phyloP scores from a whole-genome alignment of 2,329 filamentous ascomycete genomes.

The Leptographium wingfieldii region DNA sequence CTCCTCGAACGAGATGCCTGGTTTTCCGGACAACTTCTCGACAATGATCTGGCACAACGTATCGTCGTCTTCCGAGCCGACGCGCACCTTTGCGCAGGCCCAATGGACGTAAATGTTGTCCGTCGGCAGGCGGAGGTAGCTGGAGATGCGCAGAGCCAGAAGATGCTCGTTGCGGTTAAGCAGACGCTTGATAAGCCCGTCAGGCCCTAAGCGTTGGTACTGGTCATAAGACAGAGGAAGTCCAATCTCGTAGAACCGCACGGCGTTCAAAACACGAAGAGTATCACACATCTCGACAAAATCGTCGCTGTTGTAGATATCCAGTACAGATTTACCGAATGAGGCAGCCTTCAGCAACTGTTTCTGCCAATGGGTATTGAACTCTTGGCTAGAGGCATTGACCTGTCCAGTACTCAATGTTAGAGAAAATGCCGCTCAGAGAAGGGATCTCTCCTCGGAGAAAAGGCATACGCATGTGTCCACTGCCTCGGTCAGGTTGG shows the following conservation, averaged over 20 bases:
- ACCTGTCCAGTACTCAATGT: conserved; percentile 24
- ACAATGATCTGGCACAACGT: conserved; percentile 78
- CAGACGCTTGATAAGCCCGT: conserved; percentile 73
- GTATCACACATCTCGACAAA: conserved; percentile 98
- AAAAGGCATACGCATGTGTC: conserved; percentile 54
- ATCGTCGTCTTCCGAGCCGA: conserved; percentile 76
- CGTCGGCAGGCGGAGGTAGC: conserved; percentile 73
- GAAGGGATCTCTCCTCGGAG: not conserved
- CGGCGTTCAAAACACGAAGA: conserved; percentile 80
- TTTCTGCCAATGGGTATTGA: conserved; percentile 85
- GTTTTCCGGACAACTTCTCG: conserved; percentile 72
- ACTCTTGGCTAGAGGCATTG: conserved; percentile 85
- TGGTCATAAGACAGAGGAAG: conserved; percentile 88
- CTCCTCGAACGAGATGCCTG: conserved; percentile 88
- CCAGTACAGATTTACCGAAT: conserved; percentile 92
- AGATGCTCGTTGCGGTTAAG: conserved; percentile 86
- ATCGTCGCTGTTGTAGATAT: conserved; percentile 95
- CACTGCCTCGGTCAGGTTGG: conserved; percentile 81
- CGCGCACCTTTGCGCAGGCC: conserved; percentile 86
- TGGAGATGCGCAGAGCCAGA: conserved; percentile 75
- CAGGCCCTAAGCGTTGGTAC: conserved; percentile 79
- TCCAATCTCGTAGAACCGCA: conserved; percentile 82
- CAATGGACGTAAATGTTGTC: conserved; percentile 93
- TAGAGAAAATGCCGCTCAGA: not conserved
- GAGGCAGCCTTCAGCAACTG: conserved; percentile 91